Conservation (phyloP, 2,329 filamentous ascomycete species). For the Hypoxylon sp. region DNA sequence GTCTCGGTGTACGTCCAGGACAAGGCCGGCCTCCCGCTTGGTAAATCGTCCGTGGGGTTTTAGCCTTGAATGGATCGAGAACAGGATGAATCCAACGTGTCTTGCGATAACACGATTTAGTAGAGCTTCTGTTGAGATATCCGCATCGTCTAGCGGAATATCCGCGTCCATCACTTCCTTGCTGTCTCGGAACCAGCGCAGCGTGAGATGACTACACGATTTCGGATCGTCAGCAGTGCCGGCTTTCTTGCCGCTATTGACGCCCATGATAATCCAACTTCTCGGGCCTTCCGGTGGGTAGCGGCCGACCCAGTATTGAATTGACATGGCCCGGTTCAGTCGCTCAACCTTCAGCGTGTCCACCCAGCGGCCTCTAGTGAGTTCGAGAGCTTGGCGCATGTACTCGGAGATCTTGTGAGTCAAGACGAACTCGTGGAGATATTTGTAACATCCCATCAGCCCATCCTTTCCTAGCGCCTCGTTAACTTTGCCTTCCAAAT, state of each 20-base stretch:
- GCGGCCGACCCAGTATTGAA: conserved; percentile 88
- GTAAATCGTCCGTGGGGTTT: conserved; percentile 67
- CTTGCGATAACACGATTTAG: conserved; percentile 77
- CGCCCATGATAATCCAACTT: conserved; percentile 90
- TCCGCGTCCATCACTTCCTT: conserved; percentile 74
- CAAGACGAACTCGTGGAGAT: conserved; percentile 85
- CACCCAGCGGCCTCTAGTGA: conserved; percentile 77
- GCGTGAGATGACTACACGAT: conserved; percentile 62
- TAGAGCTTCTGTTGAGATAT: conserved; percentile 77
- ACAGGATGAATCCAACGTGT: conserved; percentile 77
- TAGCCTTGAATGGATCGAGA: conserved; percentile 69
- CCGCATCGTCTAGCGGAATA: conserved; percentile 71
- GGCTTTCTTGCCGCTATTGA: conserved; percentile 69
- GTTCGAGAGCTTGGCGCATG: conserved; percentile 75
- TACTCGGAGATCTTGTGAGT: conserved; percentile 91
- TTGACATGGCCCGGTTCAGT: conserved; percentile 79
- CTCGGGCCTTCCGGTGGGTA: conserved; percentile 67
- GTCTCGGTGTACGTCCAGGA: conserved; percentile 62
- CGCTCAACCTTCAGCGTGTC: conserved; percentile 79
- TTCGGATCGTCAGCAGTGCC: conserved; percentile 51
- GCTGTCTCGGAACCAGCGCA: conserved; percentile 86
- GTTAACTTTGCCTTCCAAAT: conserved; percentile 78
- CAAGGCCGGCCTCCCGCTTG: conserved; percentile 64
- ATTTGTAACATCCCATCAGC: conserved; percentile 80
- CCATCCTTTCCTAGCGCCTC: conserved; percentile 73